phyloP scores from a whole-genome alignment of 2,329 filamentous ascomycete species.

The Fusarium sp. region DNA sequence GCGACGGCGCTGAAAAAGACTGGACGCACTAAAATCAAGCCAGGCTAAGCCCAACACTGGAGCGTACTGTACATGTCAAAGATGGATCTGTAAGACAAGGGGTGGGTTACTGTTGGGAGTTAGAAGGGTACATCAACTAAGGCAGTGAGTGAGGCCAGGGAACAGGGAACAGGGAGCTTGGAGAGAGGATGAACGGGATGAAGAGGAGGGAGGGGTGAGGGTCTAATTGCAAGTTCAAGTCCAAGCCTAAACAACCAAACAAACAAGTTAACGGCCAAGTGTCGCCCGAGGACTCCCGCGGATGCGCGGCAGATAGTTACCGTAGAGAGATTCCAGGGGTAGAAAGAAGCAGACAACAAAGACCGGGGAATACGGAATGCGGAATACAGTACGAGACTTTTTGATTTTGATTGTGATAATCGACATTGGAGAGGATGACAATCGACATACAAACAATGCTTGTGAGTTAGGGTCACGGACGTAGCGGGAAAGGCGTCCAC shows the following conservation, averaged over 20 bases:
- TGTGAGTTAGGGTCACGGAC: conserved; percentile 8
- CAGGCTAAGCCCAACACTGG: neutral
- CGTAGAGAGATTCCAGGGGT: conserved; percentile 27
- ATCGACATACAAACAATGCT: neutral
- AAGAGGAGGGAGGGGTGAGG: neutral
- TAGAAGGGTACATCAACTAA: too few species aligned
- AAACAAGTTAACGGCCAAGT: conserved; percentile 15
- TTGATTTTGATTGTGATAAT: conserved; percentile 16
- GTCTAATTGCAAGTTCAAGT: too few species aligned
- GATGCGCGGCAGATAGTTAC: conserved; percentile 36
- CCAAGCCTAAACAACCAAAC: neutral
- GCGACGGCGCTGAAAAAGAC: neutral
- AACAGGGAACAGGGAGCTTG: conserved; percentile 21
- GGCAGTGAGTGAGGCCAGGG: conserved; percentile 2
- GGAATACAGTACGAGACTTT: conserved; percentile 16
- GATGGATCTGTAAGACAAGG: neutral
- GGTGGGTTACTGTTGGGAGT: too few species aligned
- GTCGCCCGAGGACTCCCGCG: conserved; percentile 39
- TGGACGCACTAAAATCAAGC: conserved; percentile 8
- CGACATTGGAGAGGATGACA: neutral
- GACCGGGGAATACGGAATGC: neutral
- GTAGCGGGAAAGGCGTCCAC: conserved; percentile 35
- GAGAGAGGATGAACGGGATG: neutral
- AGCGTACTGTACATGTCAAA: neutral
- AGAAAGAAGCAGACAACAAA: conserved; percentile 4